These are phyloP conservation scores for Umbelopsis sp. DNA, from an alignment of 192 early-diverging fungal species.

Conservation along the genomic window DNA sequence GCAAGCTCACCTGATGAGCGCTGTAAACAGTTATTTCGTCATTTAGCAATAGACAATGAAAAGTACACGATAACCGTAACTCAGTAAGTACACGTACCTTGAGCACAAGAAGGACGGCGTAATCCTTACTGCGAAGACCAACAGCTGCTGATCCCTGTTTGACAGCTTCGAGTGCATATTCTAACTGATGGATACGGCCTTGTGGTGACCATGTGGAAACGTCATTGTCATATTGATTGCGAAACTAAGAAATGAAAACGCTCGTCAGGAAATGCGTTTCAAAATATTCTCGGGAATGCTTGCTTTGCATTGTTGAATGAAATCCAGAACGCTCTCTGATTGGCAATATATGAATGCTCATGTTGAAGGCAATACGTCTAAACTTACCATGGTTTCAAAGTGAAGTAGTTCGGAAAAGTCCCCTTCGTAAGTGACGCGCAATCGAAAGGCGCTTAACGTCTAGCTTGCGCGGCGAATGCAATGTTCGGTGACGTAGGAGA, in stretches of 20 bases:
- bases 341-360: not conserved
- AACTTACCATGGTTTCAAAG: constrained; percentile 6
- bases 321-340: not conserved
- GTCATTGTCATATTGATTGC: constrained; percentile 96
- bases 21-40: constrained; percentile 35
- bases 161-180: constrained; percentile 99
- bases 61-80: not conserved
- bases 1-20: constrained; percentile 94
- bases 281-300: not conserved
- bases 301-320: not conserved
- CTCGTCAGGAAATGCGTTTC: not conserved
- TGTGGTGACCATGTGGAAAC: constrained; percentile 98
- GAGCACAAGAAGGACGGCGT: constrained; percentile 86
- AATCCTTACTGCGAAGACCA: constrained; percentile 82
- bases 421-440: not conserved
- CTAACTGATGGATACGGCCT: constrained; percentile 97
- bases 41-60: too few relatives aligned
- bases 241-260: constrained; percentile 51
- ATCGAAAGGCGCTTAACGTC: not conserved
- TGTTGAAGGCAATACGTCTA: not conserved
- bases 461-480: not conserved
- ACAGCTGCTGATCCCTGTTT: constrained; percentile 98
- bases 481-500: not conserved
- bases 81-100: constrained; percentile 59
- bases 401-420: not conserved